Evolutionary conservation across 169 alveolate genomes (phyloP), one percentile per base, ranked within the genome.

Genomic region (Ichthyophthirius multifiliis): DNA sequence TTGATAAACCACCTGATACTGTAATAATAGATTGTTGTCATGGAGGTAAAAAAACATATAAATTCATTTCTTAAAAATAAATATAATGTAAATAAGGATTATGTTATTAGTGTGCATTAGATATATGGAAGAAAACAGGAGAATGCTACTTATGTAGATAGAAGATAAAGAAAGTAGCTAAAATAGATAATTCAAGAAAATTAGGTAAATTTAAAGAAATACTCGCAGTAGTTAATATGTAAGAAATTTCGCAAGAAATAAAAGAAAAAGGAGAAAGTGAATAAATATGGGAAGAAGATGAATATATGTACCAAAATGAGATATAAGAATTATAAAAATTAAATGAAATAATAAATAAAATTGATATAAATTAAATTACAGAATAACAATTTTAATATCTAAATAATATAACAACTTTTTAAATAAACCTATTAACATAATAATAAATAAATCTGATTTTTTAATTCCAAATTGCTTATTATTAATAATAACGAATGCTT

Each of bases 111-210:
- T 55, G 71, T 27, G 71, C 71, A 4, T 7, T 55, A n/a, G 71
- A 55, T 55, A 55, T 55, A 20, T 55, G 71, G 71, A 55, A 55
- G 34, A 55, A 55, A 55, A 55, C 71, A 27, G 71, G 71, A 55
- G 71, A 55, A 27, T 55, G 71, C 18, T 55, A 55, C 13, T 39
- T 55, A 27, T 55, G 71, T 7, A 55, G 71, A 55, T 55, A 55
- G 31, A 55, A 34, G 13, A 55, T 55, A 55, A 15, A 34, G 7
- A 55, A 23, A 23, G 13, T 55, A 55, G 71, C 31, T 23, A 27
- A 55, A 7, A 55, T 55, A 20, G 71, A 55, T 9, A 2, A 27
- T 13, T 27, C 23, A 27, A 27, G 31, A 4, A 41, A 41, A 13
- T 6, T 15, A 27, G 71, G 71, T 10, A 55, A 55, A 27, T 55